Evolutionary conservation across 768 basidiomycete genomes (phyloP).

Genomic region (Lactarius sanguifluus): DNA sequence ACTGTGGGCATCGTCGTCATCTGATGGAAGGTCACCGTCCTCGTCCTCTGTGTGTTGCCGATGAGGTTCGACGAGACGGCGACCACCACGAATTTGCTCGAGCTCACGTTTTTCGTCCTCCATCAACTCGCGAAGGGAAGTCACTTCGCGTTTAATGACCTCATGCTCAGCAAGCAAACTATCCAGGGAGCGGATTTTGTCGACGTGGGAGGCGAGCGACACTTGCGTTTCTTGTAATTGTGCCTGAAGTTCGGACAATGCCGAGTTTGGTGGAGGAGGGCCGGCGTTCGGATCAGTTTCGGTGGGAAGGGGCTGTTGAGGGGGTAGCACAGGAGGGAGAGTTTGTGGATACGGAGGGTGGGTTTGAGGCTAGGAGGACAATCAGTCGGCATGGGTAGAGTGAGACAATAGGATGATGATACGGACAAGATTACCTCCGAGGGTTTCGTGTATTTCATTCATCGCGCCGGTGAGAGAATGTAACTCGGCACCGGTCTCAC

Average conservation of each 20-base stretch:
- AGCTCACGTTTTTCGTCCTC: constrained; percentile 60
- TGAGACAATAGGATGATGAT: constrained; percentile 33
- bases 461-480: constrained; percentile 74
- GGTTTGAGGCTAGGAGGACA: constrained; percentile 51
- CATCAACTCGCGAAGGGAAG: constrained; percentile 67
- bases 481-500: constrained; percentile 88
- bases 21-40: constrained; percentile 37
- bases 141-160: constrained; percentile 73
- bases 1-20: constrained; percentile 64
- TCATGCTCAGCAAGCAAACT: constrained; percentile 83
- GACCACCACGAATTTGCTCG: constrained; percentile 37
- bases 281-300: constrained; percentile 30
- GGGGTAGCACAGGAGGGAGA: constrained; percentile 59
- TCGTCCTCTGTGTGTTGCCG: constrained; percentile 27
- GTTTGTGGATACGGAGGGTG: constrained; percentile 61
- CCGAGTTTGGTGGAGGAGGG: constrained; percentile 34
- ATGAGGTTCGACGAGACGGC: constrained; percentile 20
- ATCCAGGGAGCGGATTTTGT: constrained; percentile 83
- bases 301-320: constrained; percentile 33
- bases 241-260: constrained; percentile 66
- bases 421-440: constrained; percentile 75
- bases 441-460: constrained; percentile 88
- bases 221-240: constrained; percentile 85
- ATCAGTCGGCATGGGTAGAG: background rate
- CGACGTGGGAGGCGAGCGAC: constrained; percentile 72